Evolutionary conservation across 805 yeast genomes (phyloP).

Genomic region (Candida nemodendra): DNA sequence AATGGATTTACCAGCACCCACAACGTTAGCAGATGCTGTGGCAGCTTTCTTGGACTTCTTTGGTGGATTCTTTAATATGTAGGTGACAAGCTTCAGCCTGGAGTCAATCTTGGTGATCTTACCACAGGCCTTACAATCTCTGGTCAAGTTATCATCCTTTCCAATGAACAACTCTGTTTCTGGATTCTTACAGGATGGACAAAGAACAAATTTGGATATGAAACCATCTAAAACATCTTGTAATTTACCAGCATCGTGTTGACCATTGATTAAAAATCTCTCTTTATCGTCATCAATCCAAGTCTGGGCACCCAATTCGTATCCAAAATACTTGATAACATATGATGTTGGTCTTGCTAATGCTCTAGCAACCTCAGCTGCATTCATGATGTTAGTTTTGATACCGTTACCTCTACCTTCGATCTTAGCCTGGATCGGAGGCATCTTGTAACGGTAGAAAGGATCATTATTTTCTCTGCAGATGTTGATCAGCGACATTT

Average conservation of each 20-base stretch:
- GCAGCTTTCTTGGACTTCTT: constrained; percentile 76
- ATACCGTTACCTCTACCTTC: constrained; percentile 99
- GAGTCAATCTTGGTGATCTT: constrained; percentile 79
- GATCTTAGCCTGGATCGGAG: constrained; percentile 92
- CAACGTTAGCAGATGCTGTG: constrained; percentile 85
- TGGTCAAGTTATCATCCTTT: constrained; percentile 69
- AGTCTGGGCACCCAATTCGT: constrained; percentile 96
- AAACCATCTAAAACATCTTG: constrained; percentile 95
- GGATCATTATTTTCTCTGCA: constrained; percentile 98
- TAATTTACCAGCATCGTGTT: constrained; percentile 82
- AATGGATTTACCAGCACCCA: constrained; percentile 82
- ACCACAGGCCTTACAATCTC: constrained; percentile 99
- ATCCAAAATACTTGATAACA: constrained; percentile 91
- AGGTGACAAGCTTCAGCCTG: constrained; percentile 82
- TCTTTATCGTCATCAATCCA: constrained; percentile 75
- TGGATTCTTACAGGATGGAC: constrained; percentile 95
- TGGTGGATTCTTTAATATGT: constrained; percentile 87
- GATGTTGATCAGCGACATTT: constrained; percentile 86
- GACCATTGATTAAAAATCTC: constrained; percentile 91
- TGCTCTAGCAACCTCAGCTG: constrained; percentile 91
- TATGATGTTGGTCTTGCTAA: constrained; percentile 90
- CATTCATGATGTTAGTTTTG: constrained; percentile 89
- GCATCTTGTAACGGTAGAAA: constrained; percentile 99
- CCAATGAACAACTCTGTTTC: constrained; percentile 89
- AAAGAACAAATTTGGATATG: constrained; percentile 86